A percentile compares a stretch with the other conserved stretches of the same genome.
phyloP scores from a whole-genome alignment of 1,139 yeast species.

The Pichia norvegensis region DNA sequence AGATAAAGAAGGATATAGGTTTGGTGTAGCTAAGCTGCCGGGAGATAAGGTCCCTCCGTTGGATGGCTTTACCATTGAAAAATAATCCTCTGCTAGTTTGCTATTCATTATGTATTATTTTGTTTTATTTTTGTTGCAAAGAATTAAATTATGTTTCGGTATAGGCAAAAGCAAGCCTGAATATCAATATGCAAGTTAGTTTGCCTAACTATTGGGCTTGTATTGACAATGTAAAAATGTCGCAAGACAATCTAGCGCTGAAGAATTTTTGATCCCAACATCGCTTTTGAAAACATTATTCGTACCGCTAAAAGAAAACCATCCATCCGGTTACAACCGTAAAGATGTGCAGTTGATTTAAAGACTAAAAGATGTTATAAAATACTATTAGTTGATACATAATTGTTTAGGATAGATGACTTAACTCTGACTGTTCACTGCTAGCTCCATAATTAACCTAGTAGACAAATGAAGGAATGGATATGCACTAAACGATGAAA shows the following conservation, averaged over 20 bases:
- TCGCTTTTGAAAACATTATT: no score
- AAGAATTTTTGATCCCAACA: not conserved
- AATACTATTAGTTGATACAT: not conserved
- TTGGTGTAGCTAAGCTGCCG: not conserved
- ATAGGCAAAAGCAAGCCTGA: not conserved
- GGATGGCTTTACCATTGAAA: conserved; percentile 3
- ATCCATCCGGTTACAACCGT: no score
- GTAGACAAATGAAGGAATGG: conserved; percentile 93
- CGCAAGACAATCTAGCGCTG: not conserved
- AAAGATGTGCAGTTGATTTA: no score
- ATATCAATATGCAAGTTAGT: not conserved
- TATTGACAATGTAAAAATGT: not conserved
- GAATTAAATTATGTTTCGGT: not conserved
- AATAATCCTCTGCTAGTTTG: conserved; percentile 9
- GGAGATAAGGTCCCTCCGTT: not conserved
- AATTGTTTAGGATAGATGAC: not conserved
- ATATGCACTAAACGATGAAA: conserved; percentile 82
- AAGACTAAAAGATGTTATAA: not conserved
- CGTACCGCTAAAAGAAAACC: no score
- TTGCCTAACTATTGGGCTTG: not conserved
- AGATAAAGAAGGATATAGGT: conserved; percentile 7
- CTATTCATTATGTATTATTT: conserved; percentile 11
- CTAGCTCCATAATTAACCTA: conserved; percentile 88
- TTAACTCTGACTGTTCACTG: conserved; percentile 64
- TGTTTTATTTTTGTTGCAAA: not conserved